Evolutionary conservation across 148 eudicot genomes (phyloP).

Genomic region (Arctostaphylos glauca): DNA sequence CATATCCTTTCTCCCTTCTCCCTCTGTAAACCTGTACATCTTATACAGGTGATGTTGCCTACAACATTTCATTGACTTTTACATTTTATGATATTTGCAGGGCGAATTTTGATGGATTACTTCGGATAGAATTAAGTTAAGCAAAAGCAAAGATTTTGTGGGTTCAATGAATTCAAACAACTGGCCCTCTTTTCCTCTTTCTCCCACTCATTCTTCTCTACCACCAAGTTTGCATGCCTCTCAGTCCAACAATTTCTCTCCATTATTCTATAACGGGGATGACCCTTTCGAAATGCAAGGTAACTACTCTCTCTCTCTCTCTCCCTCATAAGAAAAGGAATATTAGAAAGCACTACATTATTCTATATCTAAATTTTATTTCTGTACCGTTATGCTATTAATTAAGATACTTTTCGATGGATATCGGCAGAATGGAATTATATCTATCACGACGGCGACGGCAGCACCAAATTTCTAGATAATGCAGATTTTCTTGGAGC

Average conservation of each 20-base stretch:
- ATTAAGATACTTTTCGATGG: background rate
- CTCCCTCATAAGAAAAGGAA: too few relatives aligned
- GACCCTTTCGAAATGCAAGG: conserved; percentile 77
- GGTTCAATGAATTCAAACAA: conserved; percentile 83
- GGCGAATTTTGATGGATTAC: conserved; percentile 11
- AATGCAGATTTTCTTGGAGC: conserved; percentile 93
- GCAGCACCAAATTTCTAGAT: conserved; percentile 55
- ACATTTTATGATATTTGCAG: too few relatives aligned
- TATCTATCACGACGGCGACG: conserved; percentile 49
- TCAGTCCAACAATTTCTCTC: conserved; percentile 72
- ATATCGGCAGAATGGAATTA: conserved; percentile 65
- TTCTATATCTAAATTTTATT: too few relatives aligned
- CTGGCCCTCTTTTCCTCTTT: conserved; percentile 90
- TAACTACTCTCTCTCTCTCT: background rate
- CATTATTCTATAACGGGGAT: conserved; percentile 62
- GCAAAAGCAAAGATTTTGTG: background rate
- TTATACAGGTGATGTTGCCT: too few relatives aligned
- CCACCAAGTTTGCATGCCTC: conserved; percentile 49
- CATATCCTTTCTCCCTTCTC: too few relatives aligned
- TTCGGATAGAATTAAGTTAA: background rate
- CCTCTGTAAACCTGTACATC: too few relatives aligned
- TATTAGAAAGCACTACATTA: too few relatives aligned
- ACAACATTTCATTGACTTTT: too few relatives aligned
- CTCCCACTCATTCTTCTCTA: conserved; percentile 72
- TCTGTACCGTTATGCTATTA: too few relatives aligned